Evolutionary conservation across 2,329 filamentous ascomycete species (phyloP), one percentile per base, ranked within the genome.

Genomic region (Colletotrichum theobromicola): DNA sequence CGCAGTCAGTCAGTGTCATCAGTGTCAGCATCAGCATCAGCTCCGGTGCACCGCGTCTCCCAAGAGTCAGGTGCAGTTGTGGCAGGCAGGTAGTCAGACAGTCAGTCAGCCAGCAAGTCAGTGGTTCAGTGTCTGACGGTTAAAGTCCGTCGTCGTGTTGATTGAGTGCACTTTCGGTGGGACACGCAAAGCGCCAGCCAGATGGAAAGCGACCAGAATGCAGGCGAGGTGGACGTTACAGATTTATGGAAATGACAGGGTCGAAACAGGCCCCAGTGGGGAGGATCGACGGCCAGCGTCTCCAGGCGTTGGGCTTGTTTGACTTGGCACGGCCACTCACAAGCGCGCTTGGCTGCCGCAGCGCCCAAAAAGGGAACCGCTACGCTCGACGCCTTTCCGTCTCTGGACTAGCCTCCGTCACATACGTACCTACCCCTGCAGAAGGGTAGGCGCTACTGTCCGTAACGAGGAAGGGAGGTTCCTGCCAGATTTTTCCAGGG

Each of bases 181-280:
- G 53, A 57, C 53, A 24, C 42, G 42, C 57, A 60, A 9, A 32
- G 18, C 26, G 30, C 12, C 24, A 30, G 30, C 58, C n/a, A 61
- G 32, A 60, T 6, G 58, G 18, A 61, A 32, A 61, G 18, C n/a
- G 6, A 4, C 15, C 10, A 34, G 1, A 28, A 13, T 62, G 58
- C 32, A 26, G 58, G 58, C 58, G 46, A 63, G 55, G 64, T 75
- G 35, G 70, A 69, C 32, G 73, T 75, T 74, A 73, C 70, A 75
- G 73, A 75, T 75, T 75, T 64, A 75, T 64, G 35, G 70, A 75
- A 70, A 73, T 74, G 60, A 58, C 64, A 61, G 72, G 70, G 60
- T 75, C 73, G 70, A 74, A 70, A 32, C 70, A 50, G 50, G 73
- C 63, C 57, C 73, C 60, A 70, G 70, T 65, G 73, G 57, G 32